phyloP scores from a whole-genome alignment of 805 yeast species.

The Wickerhamomyces hampshirensis region DNA sequence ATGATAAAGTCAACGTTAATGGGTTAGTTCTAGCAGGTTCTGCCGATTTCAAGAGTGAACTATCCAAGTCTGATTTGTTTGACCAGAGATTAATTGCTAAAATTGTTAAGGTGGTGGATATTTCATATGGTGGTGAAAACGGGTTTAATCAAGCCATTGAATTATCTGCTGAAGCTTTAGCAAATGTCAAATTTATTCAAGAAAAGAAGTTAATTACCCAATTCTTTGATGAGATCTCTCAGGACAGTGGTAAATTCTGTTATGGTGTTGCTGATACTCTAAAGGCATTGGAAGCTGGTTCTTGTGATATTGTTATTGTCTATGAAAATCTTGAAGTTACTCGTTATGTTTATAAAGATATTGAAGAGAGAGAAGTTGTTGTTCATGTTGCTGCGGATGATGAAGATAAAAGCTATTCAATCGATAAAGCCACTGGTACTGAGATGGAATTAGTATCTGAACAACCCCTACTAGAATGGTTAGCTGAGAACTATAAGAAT shows the following conservation, averaged over 20 bases:
- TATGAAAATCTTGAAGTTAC: conserved; percentile 85
- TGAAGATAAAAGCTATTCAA: conserved; percentile 67
- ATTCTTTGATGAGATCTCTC: conserved; percentile 96
- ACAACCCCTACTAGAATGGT: conserved; percentile 89
- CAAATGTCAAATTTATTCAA: conserved; percentile 96
- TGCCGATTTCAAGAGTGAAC: conserved; percentile 96
- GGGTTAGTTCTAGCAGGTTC: conserved; percentile 98
- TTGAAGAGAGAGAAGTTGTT: conserved; percentile 72
- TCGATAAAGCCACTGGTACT: conserved; percentile 81
- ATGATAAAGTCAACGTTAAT: conserved; percentile 88
- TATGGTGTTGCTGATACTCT: conserved; percentile 96
- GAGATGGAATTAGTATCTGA: conserved; percentile 90
- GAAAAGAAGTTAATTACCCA: conserved; percentile 91
- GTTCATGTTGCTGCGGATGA: conserved; percentile 70
- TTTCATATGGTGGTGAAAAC: conserved; percentile 98
- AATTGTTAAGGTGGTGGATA: conserved; percentile 89
- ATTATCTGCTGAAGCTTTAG: conserved; percentile 91
- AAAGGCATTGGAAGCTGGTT: conserved; percentile 94
- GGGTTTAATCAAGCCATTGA: conserved; percentile 99
- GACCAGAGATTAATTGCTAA: conserved; percentile 85
- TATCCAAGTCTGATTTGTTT: conserved; percentile 87
- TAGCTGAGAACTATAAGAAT: conserved; percentile 91
- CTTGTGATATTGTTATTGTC: conserved; percentile 89
- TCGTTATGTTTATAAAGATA: conserved; percentile 79
- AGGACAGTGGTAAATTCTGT: conserved; percentile 96